These are phyloP conservation scores for Metschnikowia colocasiae DNA, from an alignment of 805 yeast genomes.

Conservation along the genomic window DNA sequence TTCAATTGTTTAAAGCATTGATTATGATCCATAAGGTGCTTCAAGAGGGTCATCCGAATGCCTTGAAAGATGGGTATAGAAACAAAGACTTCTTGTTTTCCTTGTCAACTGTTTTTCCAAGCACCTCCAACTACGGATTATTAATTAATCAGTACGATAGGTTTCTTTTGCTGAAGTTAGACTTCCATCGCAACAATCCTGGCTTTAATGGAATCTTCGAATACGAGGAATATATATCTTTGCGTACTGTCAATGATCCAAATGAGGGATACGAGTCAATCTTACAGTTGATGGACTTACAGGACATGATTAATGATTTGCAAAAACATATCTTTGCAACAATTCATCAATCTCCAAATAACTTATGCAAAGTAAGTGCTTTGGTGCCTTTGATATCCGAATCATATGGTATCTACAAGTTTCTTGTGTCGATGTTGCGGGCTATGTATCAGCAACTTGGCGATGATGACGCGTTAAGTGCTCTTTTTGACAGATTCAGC, in stretches of 20 bases:
- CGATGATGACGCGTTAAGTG: slow-evolving; percentile 71
- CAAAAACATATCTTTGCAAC: slow-evolving; percentile 74
- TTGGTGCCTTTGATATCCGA: slow-evolving; percentile 88
- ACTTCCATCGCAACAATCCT: slow-evolving; percentile 78
- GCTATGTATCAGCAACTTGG: slow-evolving; percentile 76
- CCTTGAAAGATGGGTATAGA: slow-evolving; percentile 73
- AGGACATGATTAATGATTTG: slow-evolving; percentile 76
- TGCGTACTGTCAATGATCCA: slow-evolving; percentile 85
- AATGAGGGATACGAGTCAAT: slow-evolving; percentile 93
- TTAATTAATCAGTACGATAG: slow-evolving; percentile 74
- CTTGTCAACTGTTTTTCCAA: slow-evolving; percentile 54
- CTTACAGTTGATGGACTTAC: slow-evolving; percentile 77
- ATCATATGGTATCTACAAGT: slow-evolving; percentile 88
- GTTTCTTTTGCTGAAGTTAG: slow-evolving; percentile 66
- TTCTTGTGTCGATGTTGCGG: slow-evolving; percentile 83
- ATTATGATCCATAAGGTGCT: slow-evolving; percentile 84
- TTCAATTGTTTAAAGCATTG: slow-evolving; percentile 81
- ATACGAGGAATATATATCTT: slow-evolving; percentile 89
- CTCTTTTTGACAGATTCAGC: slow-evolving; percentile 66
- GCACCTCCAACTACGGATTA: slow-evolving; percentile 56
- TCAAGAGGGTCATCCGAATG: slow-evolving; percentile 96
- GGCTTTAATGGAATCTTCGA: slow-evolving; percentile 95
- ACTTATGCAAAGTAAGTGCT: slow-evolving; percentile 80
- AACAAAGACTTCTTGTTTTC: slow-evolving; percentile 77
- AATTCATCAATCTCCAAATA: slow-evolving; percentile 53